Base-by-base conservation (phyloP, 2,329 filamentous ascomycete species). In the Apiospora pterosperma region DNA sequence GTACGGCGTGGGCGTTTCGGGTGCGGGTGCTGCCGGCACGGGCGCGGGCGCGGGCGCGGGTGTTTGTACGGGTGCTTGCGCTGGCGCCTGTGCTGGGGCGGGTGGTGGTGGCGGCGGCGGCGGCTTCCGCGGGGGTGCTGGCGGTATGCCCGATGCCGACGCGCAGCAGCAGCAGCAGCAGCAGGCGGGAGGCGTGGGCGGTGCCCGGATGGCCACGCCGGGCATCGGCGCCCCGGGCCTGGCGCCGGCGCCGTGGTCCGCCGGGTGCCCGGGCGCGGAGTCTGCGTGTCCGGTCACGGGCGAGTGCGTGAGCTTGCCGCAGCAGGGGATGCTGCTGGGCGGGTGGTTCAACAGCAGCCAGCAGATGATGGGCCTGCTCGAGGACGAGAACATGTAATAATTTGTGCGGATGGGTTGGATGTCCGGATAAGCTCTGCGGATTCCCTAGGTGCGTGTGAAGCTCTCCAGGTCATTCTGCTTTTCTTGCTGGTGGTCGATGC, bases 281-380 rank as follows among this genome's bases (percentile, higher is more conserved):
- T n/a, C n/a, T n/a, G n/a, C n/a, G n/a, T n/a, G n/a, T n/a, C n/a
- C n/a, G n/a, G n/a, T n/a, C n/a, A n/a, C n/a, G n/a, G n/a, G n/a
- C n/a, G n/a, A n/a, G 16, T 25, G 48, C 28, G 48, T 55, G 48
- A 55, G 8, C 7, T 2, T 16, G 64, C 67, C n/a, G 59, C 66
- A 71, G 64, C 72, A 78, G 65, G 73, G 77, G 28, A 76, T 81
- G 36, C 83, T 87, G 58, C 75, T 90, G 65, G 85, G 85, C 2
- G 87, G 89, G 67, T 90, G 88, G 88, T 90, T 89, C 69, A 87
- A 85, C 4, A 86, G 88, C 1, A 90, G 86, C 65, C 81, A 84
- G 63, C 88, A 89, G 69, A 85, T 91, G 78, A 83, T 90, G 79
- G 86, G 86, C 0, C 71, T 90, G 64, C 74, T 90, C 72, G 88